A percentile compares a stretch with the other conserved stretches of the same genome.
Evolutionary conservation across 352 stramenopile genomes (phyloP).

Genomic region (Globisporangium abappressorium): DNA sequence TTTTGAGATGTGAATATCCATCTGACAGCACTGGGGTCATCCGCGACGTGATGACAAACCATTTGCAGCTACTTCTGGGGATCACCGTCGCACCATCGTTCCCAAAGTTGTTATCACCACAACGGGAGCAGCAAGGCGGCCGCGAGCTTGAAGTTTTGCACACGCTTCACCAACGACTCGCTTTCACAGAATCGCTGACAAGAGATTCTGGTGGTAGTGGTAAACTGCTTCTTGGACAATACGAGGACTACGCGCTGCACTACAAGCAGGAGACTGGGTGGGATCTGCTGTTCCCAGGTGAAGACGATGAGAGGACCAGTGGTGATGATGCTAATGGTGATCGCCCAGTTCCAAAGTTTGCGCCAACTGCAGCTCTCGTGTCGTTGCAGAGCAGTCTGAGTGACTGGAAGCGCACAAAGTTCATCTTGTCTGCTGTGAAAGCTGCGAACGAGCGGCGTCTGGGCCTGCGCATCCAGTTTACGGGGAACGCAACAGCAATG

Average conservation of each 20-base stretch:
- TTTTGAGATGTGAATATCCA: background rate
- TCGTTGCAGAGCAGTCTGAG: slow-evolving; percentile 22
- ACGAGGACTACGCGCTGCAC: slow-evolving; percentile 33
- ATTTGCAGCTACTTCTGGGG: slow-evolving; percentile 63
- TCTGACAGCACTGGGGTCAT: slow-evolving; percentile 57
- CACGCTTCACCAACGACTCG: background rate
- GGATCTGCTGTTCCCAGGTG: background rate
- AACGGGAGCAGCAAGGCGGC: background rate
- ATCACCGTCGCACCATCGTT: slow-evolving; percentile 36
- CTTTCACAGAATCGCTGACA: slow-evolving; percentile 23
- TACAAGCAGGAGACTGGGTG: slow-evolving; percentile 23
- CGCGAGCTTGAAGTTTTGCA: background rate
- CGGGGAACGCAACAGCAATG: background rate
- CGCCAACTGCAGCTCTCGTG: slow-evolving; percentile 36
- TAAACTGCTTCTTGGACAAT: slow-evolving; percentile 27
- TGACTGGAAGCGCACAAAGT: slow-evolving; percentile 33
- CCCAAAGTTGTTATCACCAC: background rate
- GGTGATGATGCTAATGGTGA: background rate
- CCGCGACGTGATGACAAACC: slow-evolving; percentile 81
- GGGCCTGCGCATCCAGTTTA: slow-evolving; percentile 25
- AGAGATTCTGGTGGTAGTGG: background rate
- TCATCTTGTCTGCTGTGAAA: slow-evolving; percentile 47
- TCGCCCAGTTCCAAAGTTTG: slow-evolving; percentile 8
- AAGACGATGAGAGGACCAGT: background rate
- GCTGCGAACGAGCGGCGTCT: slow-evolving; percentile 23